Base-by-base conservation (phyloP, 1,284 basidiomycete species). In the Tylopilus orsonianus region DNA sequence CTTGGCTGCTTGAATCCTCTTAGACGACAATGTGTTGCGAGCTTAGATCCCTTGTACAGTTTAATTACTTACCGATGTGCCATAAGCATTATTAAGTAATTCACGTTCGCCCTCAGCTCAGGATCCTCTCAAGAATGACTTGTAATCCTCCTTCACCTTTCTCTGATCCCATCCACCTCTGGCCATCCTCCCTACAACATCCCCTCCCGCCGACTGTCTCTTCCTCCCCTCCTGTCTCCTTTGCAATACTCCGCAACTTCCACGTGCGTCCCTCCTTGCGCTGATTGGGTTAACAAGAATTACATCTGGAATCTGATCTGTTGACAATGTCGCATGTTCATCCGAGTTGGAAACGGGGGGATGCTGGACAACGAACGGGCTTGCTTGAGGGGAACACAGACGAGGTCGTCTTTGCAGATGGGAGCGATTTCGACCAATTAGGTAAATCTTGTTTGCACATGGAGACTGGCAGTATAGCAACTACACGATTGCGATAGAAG, bases 361-460 rank as follows among this genome's bases (percentile, higher is more conserved):
- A 99, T 96, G 74, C 95, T 97, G 61, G 87, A 85, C 53, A 97
- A 76, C 26, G 80, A 73, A 20, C 87, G 84, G 0, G 96, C 94
- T 56, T 88, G 83, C 62, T 90, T 90, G 18, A 74, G 72, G 3
- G 95, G 93, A 33, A 99, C 76, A 66, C 90, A 94, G 29, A 98
- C 89, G 33, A 99, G 81, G 68, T 99, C 96, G 67, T 99, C 96
- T 70, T 98, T 98, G 76, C 96, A 99, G 53, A 99, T 83, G 0
- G 96, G 94, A 6, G 90, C 84, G 60, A 99, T 97, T 71, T 99
- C 96, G 59, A 98, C 91, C 16, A 93, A 97, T 77, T 95, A 99
- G 4, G 94, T 95, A 70, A 93, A 96, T 72, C 97, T 99, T n/a
- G n/a, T n/a, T n/a, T n/a, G n/a, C n/a, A n/a, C n/a, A n/a, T n/a